Conservation (phyloP, 2,329 filamentous ascomycete species). For the Gaeumannomyces sp. region DNA sequence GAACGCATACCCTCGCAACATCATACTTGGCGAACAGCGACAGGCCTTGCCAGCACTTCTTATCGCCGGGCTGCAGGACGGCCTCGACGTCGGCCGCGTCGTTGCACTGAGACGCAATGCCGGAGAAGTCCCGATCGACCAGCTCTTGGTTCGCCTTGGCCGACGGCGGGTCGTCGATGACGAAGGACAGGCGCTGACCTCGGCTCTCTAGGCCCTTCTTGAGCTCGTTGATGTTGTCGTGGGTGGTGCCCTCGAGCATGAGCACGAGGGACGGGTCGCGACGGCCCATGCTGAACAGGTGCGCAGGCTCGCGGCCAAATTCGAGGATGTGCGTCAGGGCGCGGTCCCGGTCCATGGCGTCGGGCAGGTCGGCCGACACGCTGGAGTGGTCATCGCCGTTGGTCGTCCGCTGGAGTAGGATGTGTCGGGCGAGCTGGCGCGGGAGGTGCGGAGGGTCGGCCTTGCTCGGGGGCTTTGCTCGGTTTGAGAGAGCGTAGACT, state of each 20-base stretch:
- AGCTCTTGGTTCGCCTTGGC: constrained; percentile 35
- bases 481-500: constrained; percentile 1
- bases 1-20: constrained; percentile 32
- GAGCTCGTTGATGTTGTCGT: constrained; percentile 34
- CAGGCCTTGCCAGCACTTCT: constrained; percentile 38
- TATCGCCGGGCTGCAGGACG: constrained; percentile 26
- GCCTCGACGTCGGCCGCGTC: constrained; percentile 33
- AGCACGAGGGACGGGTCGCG: constrained; percentile 44
- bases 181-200: constrained; percentile 40
- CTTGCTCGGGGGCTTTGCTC: constrained; percentile 15
- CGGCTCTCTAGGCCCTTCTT: constrained; percentile 33
- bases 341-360: constrained; percentile 35
- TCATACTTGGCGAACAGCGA: constrained; percentile 39
- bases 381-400: constrained; percentile 38
- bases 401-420: constrained; percentile 52
- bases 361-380: constrained; percentile 39
- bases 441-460: constrained; percentile 37
- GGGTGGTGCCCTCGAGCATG: constrained; percentile 50
- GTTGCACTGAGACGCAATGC: constrained; percentile 33
- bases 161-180: constrained; percentile 39
- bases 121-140: constrained; percentile 32
- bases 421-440: constrained; percentile 48
- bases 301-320: constrained; percentile 47
- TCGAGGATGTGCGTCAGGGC: constrained; percentile 52
- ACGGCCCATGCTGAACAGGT: constrained; percentile 42